These are phyloP conservation scores for Pisolithus tinctorius DNA, from an alignment of 768 basidiomycete genomes.

Conservation along the genomic window DNA sequence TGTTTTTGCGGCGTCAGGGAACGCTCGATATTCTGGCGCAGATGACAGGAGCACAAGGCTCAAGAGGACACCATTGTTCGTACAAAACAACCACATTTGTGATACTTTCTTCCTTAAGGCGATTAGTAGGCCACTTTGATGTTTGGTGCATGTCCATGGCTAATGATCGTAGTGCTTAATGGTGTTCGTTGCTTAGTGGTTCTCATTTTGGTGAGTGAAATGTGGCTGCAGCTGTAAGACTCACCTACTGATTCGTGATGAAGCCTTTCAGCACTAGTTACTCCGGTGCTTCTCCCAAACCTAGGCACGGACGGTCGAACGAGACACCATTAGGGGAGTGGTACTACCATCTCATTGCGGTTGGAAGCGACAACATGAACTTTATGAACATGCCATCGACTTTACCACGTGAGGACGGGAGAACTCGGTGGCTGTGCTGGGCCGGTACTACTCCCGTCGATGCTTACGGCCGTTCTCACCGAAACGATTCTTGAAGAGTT, in stretches of 20 bases:
- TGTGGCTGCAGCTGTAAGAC: neutral
- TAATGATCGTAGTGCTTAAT: conserved; percentile 55
- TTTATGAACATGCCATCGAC: too few species aligned
- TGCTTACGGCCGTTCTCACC: conserved; percentile 87
- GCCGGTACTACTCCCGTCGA: too few species aligned
- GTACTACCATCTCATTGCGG: too few species aligned
- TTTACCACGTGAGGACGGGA: too few species aligned
- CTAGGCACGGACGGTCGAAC: conserved; percentile 82
- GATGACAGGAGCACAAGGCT: conserved; percentile 63
- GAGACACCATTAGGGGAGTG: too few species aligned
- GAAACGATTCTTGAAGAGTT: conserved; percentile 80
- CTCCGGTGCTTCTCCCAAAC: conserved; percentile 89
- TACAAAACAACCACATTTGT: conserved; percentile 97
- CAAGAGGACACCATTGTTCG: conserved; percentile 60
- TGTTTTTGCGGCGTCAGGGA: conserved; percentile 70
- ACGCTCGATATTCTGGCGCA: conserved; percentile 89
- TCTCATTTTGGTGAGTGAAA: conserved; percentile 62
- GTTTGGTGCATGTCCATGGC: conserved; percentile 2
- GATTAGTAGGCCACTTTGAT: conserved; percentile 51
- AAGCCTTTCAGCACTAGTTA: conserved; percentile 93
- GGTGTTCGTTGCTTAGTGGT: conserved; percentile 59
- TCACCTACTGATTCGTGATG: conserved; percentile 3
- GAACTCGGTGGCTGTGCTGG: too few species aligned
- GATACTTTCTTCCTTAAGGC: conserved; percentile 99
- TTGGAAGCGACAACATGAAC: too few species aligned